Base-by-base conservation (phyloP, 495 filamentous ascomycete species). In the Hypoxylon lenormandii region DNA sequence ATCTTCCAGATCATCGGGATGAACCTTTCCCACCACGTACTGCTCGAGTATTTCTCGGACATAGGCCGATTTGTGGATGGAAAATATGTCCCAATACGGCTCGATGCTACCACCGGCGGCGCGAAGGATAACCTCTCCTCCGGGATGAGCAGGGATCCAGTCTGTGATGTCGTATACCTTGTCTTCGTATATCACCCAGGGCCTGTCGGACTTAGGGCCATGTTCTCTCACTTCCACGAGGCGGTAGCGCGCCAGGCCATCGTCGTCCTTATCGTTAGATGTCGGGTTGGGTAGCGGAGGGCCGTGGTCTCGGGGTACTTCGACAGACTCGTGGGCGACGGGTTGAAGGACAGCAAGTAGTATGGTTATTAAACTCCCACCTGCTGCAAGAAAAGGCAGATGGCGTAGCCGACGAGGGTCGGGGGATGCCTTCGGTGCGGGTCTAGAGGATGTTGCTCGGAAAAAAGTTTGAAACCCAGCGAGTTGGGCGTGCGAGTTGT, bases 41-140 rank as follows among this genome's bases (percentile, higher is more conserved):
- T 82, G 78, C 13, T 85, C 76, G 2, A 89, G 77, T 12, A 88
- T 85, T 49, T 89, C 85, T 15, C 80, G 81, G 5, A 88, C 86
- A 21, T 88, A 80, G 7, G 82, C 76, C 23, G 81, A 73, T 70
- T 88, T 84, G 72, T 89, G 86, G 47, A 89, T 87, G 42, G 80
- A 80, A 51, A 89, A 88, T 46, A 89, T 88, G 36, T 88, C 77
- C 86, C 86, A 89, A 73, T 88, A 89, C 0, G 83, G 86, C 46
- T 89, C 86, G 22, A 88, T 79, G 53, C 77, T 79, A 38, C 80
- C 83, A 16, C 86, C 86, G 1, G 81, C 84, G 2, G 86, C 86
- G 13, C 84, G 80, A 11, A 88, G 77, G 57, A 89, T 89, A 2
- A 89, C 83, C 45, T 86, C 83, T 3, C 86, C 86, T 18, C 86